Evolutionary conservation across 176 grass and related monocot genomes (phyloP).

Genomic region (Calamus simplicifolius): DNA sequence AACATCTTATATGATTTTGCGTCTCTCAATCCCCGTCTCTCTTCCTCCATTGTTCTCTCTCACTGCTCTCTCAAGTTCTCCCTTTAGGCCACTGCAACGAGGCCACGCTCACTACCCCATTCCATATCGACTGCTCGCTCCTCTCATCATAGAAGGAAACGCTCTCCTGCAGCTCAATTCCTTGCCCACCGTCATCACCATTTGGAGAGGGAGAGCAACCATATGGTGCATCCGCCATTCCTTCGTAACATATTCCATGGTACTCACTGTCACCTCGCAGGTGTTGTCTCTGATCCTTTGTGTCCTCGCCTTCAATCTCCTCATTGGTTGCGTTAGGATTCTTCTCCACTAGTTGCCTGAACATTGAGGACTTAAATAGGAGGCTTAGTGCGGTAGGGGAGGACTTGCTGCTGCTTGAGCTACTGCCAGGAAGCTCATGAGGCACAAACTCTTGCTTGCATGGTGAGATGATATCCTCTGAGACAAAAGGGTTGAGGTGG

Average conservation of each 20-base stretch:
- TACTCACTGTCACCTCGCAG: background rate
- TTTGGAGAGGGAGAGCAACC: background rate
- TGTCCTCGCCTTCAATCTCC: background rate
- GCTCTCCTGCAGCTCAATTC: conserved; percentile 5
- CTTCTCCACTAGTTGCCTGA: conserved; percentile 53
- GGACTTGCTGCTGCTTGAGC: conserved; percentile 25
- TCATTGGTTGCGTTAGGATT: too few species aligned
- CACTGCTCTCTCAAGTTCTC: too few species aligned
- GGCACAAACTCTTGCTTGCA: conserved; percentile 11
- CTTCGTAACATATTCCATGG: background rate
- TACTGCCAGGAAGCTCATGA: conserved; percentile 2
- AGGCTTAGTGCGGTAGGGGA: conserved; percentile 50
- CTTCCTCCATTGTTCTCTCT: too few species aligned
- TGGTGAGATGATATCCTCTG: conserved; percentile 10
- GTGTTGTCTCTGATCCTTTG: background rate
- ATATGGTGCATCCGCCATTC: background rate
- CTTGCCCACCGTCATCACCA: background rate
- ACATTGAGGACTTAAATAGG: conserved; percentile 63
- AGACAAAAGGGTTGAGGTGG: conserved; percentile 14
- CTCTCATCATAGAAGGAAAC: background rate
- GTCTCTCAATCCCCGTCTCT: too few species aligned
- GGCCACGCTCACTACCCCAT: background rate
- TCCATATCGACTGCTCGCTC: conserved; percentile 6
- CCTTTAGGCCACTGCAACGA: too few species aligned
- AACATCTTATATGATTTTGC: too few species aligned